Evolutionary conservation across 257 asterid genomes (phyloP).

Genomic region (Solanum paucissectum): DNA sequence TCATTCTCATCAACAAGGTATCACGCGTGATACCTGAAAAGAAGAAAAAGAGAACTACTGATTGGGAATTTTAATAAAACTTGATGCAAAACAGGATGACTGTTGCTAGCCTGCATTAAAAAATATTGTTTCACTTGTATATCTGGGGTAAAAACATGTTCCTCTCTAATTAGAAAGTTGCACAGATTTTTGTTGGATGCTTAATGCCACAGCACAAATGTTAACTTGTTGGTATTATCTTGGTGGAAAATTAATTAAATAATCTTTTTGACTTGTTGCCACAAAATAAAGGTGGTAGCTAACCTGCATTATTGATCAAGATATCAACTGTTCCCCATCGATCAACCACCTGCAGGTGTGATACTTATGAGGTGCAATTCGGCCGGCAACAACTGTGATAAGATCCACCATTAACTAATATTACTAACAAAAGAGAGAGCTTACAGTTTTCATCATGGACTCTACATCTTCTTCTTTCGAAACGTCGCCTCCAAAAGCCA

Average conservation of each 20-base stretch:
- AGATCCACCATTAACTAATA: neutral
- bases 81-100: neutral
- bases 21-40: constrained; percentile 87
- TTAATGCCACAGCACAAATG: neutral
- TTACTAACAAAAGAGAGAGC: neutral
- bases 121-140: neutral
- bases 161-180: neutral
- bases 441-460: constrained; percentile 86
- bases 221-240: neutral
- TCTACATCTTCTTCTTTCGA: constrained; percentile 92
- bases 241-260: neutral
- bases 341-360: constrained; percentile 60
- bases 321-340: constrained; percentile 95
- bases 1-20: constrained; percentile 96
- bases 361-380: constrained; percentile 13
- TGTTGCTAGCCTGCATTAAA: neutral
- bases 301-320: constrained; percentile 93
- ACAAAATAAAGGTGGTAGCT: neutral
- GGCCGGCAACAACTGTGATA: neutral
- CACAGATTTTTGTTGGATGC: neutral
- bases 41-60: neutral
- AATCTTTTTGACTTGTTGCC: neutral
- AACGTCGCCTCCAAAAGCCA: constrained; percentile 90
- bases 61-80: neutral
- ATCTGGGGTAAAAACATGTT: neutral